phyloP scores from a whole-genome alignment of 2,329 filamentous ascomycete genomes.

The Neopestalotiopsis clavispora region DNA sequence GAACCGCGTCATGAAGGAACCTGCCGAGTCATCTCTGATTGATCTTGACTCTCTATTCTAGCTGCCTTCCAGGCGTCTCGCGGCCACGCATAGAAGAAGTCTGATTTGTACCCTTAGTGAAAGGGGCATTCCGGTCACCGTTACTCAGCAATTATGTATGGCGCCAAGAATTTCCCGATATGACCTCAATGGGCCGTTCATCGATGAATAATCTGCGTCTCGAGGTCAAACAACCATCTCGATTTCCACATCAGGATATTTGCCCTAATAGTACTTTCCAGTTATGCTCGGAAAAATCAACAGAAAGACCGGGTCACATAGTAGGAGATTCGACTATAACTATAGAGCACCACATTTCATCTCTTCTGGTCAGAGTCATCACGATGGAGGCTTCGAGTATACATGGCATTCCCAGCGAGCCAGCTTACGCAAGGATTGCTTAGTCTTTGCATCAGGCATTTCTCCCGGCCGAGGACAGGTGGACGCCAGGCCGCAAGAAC shows the following conservation, averaged over 20 bases:
- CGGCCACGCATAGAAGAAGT: neutral
- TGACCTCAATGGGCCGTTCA: neutral
- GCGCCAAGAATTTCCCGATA: neutral
- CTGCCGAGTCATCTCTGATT: neutral
- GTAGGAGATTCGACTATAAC: too few species aligned
- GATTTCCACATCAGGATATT: neutral
- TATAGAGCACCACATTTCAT: too few species aligned
- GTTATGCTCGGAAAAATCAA: neutral
- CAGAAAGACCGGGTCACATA: too few species aligned
- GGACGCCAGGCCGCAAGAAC: neutral
- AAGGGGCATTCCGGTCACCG: neutral
- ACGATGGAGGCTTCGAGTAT: too few species aligned
- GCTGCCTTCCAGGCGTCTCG: neutral
- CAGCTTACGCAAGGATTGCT: neutral
- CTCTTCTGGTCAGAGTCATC: too few species aligned
- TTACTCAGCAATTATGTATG: neutral
- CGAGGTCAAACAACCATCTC: neutral
- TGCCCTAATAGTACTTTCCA: neutral
- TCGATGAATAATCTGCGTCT: neutral
- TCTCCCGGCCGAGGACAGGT: neutral
- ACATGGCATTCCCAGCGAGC: too few species aligned
- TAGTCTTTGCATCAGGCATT: neutral
- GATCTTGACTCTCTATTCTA: neutral
- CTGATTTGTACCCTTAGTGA: neutral
- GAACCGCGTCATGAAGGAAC: neutral